A percentile compares a stretch with the other conserved stretches of the same genome.
These are phyloP conservation scores for Telopea speciosissima DNA, from an alignment of 177 flowering plant species.

Conservation along the genomic window DNA sequence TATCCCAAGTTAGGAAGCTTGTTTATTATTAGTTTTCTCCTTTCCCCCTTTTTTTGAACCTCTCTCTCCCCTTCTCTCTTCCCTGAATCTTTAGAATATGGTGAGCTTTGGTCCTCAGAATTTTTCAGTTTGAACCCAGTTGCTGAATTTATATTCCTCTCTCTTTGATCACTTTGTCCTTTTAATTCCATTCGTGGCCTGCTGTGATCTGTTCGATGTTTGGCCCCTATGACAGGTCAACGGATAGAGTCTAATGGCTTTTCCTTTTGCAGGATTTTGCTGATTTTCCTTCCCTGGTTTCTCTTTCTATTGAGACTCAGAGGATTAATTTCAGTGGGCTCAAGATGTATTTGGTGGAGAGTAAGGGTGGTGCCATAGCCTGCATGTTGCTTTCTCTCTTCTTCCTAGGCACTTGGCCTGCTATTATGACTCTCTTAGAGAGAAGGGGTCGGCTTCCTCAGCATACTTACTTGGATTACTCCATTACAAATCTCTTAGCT, in stretches of 20 bases:
- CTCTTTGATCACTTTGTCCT: neutral
- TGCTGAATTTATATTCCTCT: too few species aligned
- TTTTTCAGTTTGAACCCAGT: too few species aligned
- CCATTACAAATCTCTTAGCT: constrained; percentile 81
- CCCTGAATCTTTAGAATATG: too few species aligned
- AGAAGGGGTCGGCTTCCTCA: constrained; percentile 91
- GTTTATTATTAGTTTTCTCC: too few species aligned
- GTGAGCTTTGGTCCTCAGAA: too few species aligned
- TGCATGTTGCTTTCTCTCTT: constrained; percentile 70
- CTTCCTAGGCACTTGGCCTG: constrained; percentile 95
- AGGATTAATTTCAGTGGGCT: constrained; percentile 4
- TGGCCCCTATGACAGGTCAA: neutral
- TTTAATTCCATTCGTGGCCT: neutral
- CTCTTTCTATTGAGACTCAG: constrained; percentile 14
- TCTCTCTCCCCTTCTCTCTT: too few species aligned
- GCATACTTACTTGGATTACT: constrained; percentile 87
- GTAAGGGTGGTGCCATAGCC: constrained; percentile 82
- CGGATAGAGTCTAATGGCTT: neutral
- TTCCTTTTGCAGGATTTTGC: constrained; percentile 21
- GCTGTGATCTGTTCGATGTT: neutral
- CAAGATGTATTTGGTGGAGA: constrained; percentile 81
- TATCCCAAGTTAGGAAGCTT: too few species aligned
- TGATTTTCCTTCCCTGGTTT: constrained; percentile 14
- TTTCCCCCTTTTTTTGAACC: too few species aligned
- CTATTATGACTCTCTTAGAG: constrained; percentile 69